Evolutionary conservation across 768 basidiomycete genomes (phyloP), one percentile per base, ranked within the genome.

Genomic region (Pilatotrama ljubarskyi): DNA sequence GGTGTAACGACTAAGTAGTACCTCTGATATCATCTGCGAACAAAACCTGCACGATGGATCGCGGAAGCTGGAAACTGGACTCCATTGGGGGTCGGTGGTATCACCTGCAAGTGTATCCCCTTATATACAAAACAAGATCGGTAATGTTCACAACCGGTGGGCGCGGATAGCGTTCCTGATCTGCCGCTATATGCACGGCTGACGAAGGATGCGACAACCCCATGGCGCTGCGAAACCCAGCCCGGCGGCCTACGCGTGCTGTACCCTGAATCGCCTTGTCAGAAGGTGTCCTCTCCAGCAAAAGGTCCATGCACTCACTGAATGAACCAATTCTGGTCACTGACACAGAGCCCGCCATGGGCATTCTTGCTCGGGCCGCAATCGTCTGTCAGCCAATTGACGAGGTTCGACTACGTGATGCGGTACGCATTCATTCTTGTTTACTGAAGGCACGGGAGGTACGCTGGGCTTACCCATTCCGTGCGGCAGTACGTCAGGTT

Each of bases 281-380:
- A 24, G 20, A 3, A 24, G 22, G 5, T 3, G 9, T 1, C 13
- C 15, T 6, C 37, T 15, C 26, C 20, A 35, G 41, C 20, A 24
- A 8, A 29, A 8, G 37, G 38, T 55, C 38, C 36, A 25, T 32
- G 10, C 4, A 74, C 79, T 64, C 62, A 80, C 80, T 82, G 78
- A 55, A 80, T 74, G 69, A 79, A 82, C 77, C 79, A 82, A 29
- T 68, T 61, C 64, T 80, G 76, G 64, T 81, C 75, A 43, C 62
- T 69, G 13, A 81, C 76, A 58, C 80, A 82, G 55, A 77, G 72
- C 0, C 80, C 81, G 17, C 80, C 82, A 59, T 82, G 79, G 3
- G 81, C 80, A 55, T 81, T 81, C 71, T 81, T 77, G 4, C 76
- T 73, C 0, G 79, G 68, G 66, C 80, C 77, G 66, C 80, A 82